Base-by-base conservation (phyloP, 305 asterid genomes). In the Solanum chacoense region DNA sequence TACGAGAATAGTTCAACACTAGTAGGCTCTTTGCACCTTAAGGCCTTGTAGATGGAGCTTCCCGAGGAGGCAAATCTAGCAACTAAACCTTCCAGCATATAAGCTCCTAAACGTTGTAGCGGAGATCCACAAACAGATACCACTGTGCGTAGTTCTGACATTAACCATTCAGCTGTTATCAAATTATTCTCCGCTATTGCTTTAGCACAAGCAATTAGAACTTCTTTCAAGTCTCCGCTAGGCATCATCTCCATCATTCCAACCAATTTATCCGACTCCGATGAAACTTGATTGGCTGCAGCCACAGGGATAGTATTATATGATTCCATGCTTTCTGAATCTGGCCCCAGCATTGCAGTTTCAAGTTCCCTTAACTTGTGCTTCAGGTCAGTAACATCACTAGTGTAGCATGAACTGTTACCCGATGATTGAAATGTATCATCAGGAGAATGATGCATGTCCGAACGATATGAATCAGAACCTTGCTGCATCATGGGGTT, bases 41-140 rank as follows among this genome's bases (percentile, higher is more conserved):
- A 88, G 45, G 93, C 90, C 89, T 93, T 93, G 72, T 92, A 92
- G 59, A 93, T 92, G 81, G 92, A 90, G 92, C 93, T 92, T 13
- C 95, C 95, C 0, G 95, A 92, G 59, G 92, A 91, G 79, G 93
- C 88, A 45, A 93, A 85, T 73, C 94, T 76, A 3, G 95, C 95
- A 50, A 91, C 91, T 90, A 93, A 90, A 11, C 94, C 95, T 84
- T 93, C 95, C 73, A 93, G 80, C 94, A 93, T 90, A 88, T 93
- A 93, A 16, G 95, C 95, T 24, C 93, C 95, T 72, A 93, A 86
- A 73, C 95, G 90, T 90, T 93, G 94, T 85, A 92, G 71, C 1
- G 95, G 95, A 22, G 92, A 93, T 26, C 95, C 95, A 20, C 88
- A 87, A 22, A 93, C 95, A 1, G 95, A 93, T 78, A 93, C 94